Conservation (phyloP, 345 rosid genomes). For the Noccaea bulbosa region DNA sequence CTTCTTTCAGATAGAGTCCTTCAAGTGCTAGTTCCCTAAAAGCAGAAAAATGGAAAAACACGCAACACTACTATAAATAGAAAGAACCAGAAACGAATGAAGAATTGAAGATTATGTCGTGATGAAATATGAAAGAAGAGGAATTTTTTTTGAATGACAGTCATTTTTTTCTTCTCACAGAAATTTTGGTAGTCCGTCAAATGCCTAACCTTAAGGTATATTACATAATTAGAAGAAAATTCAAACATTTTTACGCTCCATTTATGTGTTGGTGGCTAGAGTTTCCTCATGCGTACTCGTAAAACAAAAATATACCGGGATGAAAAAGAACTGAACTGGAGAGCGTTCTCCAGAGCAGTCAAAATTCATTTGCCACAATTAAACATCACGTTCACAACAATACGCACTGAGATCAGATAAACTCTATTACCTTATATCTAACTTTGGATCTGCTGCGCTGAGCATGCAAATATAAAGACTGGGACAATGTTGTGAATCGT, state of each 20-base stretch:
- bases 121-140: conserved; percentile 10
- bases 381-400: conserved; percentile 19
- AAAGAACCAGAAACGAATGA: conserved; percentile 24
- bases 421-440: conserved; percentile 82
- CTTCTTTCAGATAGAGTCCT: conserved; percentile 79
- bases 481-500: conserved; percentile 83
- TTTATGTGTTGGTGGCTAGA: conserved; percentile 10
- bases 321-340: neutral
- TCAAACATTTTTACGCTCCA: conserved; percentile 4
- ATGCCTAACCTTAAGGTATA: conserved; percentile 23
- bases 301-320: neutral
- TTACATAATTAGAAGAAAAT: conserved; percentile 23
- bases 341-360: conserved; percentile 9
- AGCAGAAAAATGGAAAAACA: conserved; percentile 11
- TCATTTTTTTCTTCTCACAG: conserved; percentile 8
- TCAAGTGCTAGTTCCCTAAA: conserved; percentile 88
- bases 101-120: conserved; percentile 16
- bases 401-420: conserved; percentile 20
- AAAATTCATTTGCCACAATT: conserved; percentile 12
- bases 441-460: conserved; percentile 76
- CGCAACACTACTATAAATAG: conserved; percentile 14
- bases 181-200: conserved; percentile 17
- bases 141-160: conserved; percentile 5
- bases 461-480: conserved; percentile 94
- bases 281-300: conserved; percentile 6